Conservation (phyloP, 768 basidiomycete genomes). For the Trametes elegans region DNA sequence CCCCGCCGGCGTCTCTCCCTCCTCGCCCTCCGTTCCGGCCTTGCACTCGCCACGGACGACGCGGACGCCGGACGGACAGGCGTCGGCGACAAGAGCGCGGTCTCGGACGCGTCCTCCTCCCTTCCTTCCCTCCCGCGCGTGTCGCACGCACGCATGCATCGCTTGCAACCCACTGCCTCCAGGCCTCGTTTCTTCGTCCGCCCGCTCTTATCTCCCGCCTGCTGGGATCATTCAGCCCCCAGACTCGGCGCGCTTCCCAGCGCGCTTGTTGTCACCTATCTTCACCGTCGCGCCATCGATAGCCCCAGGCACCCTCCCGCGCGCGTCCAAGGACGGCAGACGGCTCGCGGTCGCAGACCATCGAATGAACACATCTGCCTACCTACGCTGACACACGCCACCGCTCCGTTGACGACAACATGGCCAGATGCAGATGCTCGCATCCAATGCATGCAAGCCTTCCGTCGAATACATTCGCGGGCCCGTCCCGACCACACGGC, state of each 20-base stretch:
- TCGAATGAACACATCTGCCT: too few relatives aligned
- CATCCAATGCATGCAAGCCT: too few relatives aligned
- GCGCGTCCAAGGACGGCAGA: too few relatives aligned
- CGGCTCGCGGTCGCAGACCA: too few relatives aligned
- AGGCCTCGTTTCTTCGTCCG: background rate
- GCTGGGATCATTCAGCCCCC: background rate
- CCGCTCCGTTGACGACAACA: too few relatives aligned
- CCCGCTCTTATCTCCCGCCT: background rate
- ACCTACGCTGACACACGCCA: too few relatives aligned
- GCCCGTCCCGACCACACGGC: background rate
- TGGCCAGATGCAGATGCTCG: too few relatives aligned
- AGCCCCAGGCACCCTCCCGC: conserved; percentile 1
- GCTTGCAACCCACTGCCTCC: background rate
- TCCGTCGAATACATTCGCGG: too few relatives aligned
- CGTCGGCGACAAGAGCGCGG: too few relatives aligned
- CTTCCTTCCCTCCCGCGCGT: background rate
- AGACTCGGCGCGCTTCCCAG: background rate
- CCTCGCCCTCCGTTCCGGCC: background rate
- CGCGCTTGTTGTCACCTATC: background rate
- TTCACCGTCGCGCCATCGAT: too few relatives aligned
- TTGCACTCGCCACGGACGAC: background rate
- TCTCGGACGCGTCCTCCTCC: background rate
- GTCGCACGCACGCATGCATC: background rate
- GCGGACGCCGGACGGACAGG: too few relatives aligned
- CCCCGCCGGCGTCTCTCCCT: background rate